Conservation (phyloP, 768 basidiomycete genomes). For the Russula sp. region DNA sequence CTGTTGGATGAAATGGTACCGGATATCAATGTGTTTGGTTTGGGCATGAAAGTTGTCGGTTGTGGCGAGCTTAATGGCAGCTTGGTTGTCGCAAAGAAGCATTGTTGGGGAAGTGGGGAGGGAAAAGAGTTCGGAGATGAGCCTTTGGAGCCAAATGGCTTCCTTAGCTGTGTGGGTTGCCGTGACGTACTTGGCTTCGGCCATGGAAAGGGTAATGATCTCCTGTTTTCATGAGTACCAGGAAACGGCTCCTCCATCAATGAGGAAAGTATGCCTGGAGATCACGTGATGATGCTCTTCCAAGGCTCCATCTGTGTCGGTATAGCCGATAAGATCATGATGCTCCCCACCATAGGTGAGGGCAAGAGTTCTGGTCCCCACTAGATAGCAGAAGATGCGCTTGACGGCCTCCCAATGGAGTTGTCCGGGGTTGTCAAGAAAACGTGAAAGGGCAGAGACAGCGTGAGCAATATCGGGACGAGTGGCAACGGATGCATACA, state of each 20-base stretch:
- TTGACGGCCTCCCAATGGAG: neutral
- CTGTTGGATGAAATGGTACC: constrained; percentile 1
- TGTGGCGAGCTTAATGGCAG: neutral
- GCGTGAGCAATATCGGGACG: no score
- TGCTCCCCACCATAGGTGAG: neutral
- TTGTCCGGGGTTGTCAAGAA: neutral
- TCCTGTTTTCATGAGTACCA: constrained; percentile 27
- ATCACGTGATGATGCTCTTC: constrained; percentile 25
- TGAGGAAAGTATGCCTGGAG: constrained; percentile 29
- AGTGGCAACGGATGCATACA: no score
- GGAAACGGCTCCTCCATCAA: constrained; percentile 27
- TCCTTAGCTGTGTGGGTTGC: neutral
- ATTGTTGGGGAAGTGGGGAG: neutral
- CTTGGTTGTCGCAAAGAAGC: constrained; percentile 8
- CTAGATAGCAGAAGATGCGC: neutral
- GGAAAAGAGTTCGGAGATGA: neutral
- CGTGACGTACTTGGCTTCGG: constrained; percentile 5
- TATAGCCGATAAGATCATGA: neutral
- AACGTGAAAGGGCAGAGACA: no score
- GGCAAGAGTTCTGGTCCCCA: neutral
- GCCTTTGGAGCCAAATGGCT: neutral
- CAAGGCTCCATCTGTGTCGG: constrained; percentile 24
- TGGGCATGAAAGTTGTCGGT: neutral
- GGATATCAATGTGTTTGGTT: constrained; percentile 3
- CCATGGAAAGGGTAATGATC: neutral